These are phyloP conservation scores for Chytriomyces confervae DNA, from an alignment of 192 early-diverging fungal genomes.

Conservation along the genomic window DNA sequence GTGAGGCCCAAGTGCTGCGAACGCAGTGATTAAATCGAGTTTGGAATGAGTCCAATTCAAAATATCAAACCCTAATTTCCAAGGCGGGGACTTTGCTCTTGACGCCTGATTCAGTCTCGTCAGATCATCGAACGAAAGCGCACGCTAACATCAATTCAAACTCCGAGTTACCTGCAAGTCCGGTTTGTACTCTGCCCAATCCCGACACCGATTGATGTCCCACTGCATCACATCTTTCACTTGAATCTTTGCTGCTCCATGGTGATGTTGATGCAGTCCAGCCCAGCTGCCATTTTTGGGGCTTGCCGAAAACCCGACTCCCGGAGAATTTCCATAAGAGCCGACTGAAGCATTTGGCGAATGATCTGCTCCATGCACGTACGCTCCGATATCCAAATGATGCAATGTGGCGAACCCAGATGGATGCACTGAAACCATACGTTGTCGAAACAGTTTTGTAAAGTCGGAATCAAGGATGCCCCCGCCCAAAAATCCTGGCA, in stretches of 20 bases:
- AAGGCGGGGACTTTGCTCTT: neutral
- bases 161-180: conserved; percentile 27
- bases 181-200: conserved; percentile 47
- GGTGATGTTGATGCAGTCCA: conserved; percentile 34
- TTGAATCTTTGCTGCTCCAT: conserved; percentile 20
- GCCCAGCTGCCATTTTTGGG: conserved; percentile 27
- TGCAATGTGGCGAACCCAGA: conserved; percentile 43
- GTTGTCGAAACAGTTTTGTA: conserved; percentile 36
- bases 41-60: neutral
- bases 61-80: conserved; percentile 13
- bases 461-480: neutral
- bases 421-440: conserved; percentile 43
- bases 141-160: neutral
- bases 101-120: neutral
- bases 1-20: conserved; percentile 29
- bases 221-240: conserved; percentile 49
- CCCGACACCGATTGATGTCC: conserved; percentile 39
- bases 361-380: neutral
- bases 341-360: neutral
- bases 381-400: conserved; percentile 42
- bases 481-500: neutral
- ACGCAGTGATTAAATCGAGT: neutral
- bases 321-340: neutral
- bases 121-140: too few species aligned
- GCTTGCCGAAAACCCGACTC: neutral